phyloP scores from a whole-genome alignment of 1,284 basidiomycete genomes.

The Rhizoctonia solani region DNA sequence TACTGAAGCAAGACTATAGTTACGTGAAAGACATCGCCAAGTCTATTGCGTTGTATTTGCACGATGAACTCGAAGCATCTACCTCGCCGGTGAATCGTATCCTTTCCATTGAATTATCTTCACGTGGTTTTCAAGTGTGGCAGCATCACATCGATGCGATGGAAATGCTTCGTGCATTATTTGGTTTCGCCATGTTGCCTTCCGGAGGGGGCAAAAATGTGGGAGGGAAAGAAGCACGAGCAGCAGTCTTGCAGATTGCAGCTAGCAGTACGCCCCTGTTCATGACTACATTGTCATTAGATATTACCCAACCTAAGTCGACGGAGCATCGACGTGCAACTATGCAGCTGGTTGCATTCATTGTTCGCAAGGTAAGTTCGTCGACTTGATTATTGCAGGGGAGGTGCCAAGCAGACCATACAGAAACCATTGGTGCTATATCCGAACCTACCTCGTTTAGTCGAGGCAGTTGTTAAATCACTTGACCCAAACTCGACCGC shows the following conservation, averaged over 20 bases:
- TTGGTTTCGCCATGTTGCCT: slow-evolving; percentile 70
- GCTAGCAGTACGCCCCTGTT: slow-evolving; percentile 85
- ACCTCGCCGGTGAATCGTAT: slow-evolving; percentile 61
- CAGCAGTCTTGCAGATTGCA: slow-evolving; percentile 85
- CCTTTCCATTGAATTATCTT: slow-evolving; percentile 87
- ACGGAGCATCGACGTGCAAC: slow-evolving; percentile 84
- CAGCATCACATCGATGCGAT: slow-evolving; percentile 93
- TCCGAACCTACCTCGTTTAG: slow-evolving; percentile 81
- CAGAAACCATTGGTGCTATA: slow-evolving; percentile 86
- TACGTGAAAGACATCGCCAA: slow-evolving; percentile 81
- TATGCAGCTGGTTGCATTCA: slow-evolving; percentile 91
- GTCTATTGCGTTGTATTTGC: slow-evolving; percentile 76
- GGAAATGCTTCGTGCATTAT: slow-evolving; percentile 84
- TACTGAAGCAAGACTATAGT: slow-evolving; percentile 50
- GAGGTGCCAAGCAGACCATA: background rate
- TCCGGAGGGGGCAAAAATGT: slow-evolving; percentile 63
- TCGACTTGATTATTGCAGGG: background rate
- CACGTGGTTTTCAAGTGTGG: slow-evolving; percentile 90
- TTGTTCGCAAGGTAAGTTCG: slow-evolving; percentile 78
- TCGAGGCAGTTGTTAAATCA: slow-evolving; percentile 96
- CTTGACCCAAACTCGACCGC: slow-evolving; percentile 87
- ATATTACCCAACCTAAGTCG: slow-evolving; percentile 81
- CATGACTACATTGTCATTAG: slow-evolving; percentile 92
- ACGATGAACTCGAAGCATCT: slow-evolving; percentile 55
- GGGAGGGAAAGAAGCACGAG: slow-evolving; percentile 67